Base-by-base conservation (phyloP, 1,284 basidiomycete species). In the Calocybe gambosa region DNA sequence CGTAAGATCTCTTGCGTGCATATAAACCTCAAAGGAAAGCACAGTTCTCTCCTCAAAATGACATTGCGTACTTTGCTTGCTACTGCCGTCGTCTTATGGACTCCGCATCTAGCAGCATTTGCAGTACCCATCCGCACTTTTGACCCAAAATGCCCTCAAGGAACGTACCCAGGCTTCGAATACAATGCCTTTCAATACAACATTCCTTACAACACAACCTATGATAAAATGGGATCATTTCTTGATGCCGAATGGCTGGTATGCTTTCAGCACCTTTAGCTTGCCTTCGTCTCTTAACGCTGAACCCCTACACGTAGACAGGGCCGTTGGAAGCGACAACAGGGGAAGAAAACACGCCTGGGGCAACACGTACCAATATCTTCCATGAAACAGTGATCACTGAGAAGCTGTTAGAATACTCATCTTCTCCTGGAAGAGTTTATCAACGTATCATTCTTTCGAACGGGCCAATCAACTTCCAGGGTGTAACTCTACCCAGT, bases 251-350 rank as follows among this genome's bases (percentile, higher is more conserved):
- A 50, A 40, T 50, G 48, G 48, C 46, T 43, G 42, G 48, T 46
- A 43, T 46, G 48, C 46, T 3, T 18, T 9, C 25, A 26, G 2
- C 13, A 23, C 12, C 23, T 42, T 21, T 2, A 2, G 15, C 3
- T 20, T 20, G 16, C n/a, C 7, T 3, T 29, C 10, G 13, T 10
- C 10, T 29, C 13, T 19, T 39, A 3, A n/a, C n/a, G 6, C 2
- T 31, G 21, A 29, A n/a, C n/a, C n/a, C 25, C 6, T 16, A 31
- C n/a, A 10, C 16, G 21, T 16, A 53, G 52, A 38, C 40, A 9
- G 52, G 50, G 2, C 44, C 46, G 4, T 7, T 28, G 52, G 50
- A 28, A 42, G 48, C 18, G 52, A 53, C 42, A 53, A 53, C 35
- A 46, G 44, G n/a, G n/a, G 40, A 37, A 6, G 50, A 47, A 18